These are phyloP conservation scores for Penicillium nucicola DNA, from an alignment of 495 filamentous ascomycete genomes.

Conservation along the genomic window DNA sequence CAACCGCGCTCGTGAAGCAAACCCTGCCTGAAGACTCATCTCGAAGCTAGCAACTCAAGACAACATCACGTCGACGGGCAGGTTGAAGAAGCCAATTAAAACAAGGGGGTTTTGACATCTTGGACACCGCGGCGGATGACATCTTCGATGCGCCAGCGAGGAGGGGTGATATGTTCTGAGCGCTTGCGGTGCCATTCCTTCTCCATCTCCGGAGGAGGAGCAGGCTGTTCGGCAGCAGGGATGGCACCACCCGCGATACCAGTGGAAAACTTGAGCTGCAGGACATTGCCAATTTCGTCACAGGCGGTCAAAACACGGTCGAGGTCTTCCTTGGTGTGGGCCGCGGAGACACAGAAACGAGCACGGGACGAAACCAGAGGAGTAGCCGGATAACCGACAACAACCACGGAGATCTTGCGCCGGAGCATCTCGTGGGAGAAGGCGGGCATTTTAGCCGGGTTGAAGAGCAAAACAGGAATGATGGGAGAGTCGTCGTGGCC, in stretches of 20 bases:
- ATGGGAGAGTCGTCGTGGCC: slow-evolving; percentile 98
- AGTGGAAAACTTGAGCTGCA: slow-evolving; percentile 94
- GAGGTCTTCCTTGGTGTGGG: slow-evolving; percentile 97
- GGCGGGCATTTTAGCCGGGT: slow-evolving; percentile 95
- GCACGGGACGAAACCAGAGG: slow-evolving; percentile 91
- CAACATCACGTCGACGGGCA: slow-evolving; percentile 12
- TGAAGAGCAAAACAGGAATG: slow-evolving; percentile 89
- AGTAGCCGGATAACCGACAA: slow-evolving; percentile 97
- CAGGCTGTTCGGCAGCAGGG: slow-evolving; percentile 65
- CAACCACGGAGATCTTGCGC: slow-evolving; percentile 96
- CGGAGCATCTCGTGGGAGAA: slow-evolving; percentile 98
- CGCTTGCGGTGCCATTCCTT: slow-evolving; percentile 53
- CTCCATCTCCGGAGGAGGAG: slow-evolving; percentile 68
- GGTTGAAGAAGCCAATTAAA: slow-evolving; percentile 16
- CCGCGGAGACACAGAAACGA: slow-evolving; percentile 91
- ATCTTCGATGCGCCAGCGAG: slow-evolving; percentile 79
- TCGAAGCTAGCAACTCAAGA: slow-evolving; percentile 15
- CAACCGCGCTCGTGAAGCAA: slow-evolving; percentile 29
- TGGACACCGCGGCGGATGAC: slow-evolving; percentile 74
- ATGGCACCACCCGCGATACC: slow-evolving; percentile 86
- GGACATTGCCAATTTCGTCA: slow-evolving; percentile 85
- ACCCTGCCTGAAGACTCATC: slow-evolving; percentile 11
- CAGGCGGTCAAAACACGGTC: slow-evolving; percentile 87
- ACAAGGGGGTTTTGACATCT: slow-evolving; percentile 71
- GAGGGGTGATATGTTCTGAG: slow-evolving; percentile 54